A percentile compares a stretch with the other conserved stretches of the same genome.
These are phyloP conservation scores for Linnemannia schmuckeri DNA, from an alignment of 192 early-diverging fungal species.

Conservation along the genomic window DNA sequence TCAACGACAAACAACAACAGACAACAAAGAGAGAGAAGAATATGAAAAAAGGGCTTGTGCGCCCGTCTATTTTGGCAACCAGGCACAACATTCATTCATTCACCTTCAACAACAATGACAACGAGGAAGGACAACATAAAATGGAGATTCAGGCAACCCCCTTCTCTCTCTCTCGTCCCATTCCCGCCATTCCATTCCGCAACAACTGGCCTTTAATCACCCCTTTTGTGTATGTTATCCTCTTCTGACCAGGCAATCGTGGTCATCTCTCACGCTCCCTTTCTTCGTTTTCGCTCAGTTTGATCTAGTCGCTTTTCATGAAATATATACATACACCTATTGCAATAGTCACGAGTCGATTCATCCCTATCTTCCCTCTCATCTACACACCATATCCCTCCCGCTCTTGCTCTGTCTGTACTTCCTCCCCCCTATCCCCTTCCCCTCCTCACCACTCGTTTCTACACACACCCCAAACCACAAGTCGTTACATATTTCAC, in stretches of 20 bases:
- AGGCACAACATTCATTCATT: neutral
- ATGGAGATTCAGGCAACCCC: neutral
- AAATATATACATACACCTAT: too few species aligned
- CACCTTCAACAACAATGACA: neutral
- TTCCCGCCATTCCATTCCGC: neutral
- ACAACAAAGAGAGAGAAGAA: neutral
- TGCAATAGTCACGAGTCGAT: neutral
- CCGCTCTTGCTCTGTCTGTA: neutral
- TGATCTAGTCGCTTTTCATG: neutral
- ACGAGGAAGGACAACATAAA: neutral
- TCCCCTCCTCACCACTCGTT: neutral
- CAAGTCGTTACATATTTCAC: neutral
- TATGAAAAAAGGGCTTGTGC: neutral
- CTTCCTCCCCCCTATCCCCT: neutral
- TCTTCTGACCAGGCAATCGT: too few species aligned
- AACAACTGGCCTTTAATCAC: neutral
- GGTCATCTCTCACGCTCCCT: neutral
- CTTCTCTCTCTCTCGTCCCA: neutral
- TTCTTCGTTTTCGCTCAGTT: neutral
- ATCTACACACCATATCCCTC: neutral
- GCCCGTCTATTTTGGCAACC: neutral
- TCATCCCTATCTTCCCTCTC: neutral
- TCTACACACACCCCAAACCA: neutral
- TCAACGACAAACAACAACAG: too few species aligned
- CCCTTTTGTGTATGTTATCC: neutral